A percentile compares a stretch with the other conserved stretches of the same genome.
Conservation (phyloP, 768 basidiomycete species). For the Suillus occidentalis region DNA sequence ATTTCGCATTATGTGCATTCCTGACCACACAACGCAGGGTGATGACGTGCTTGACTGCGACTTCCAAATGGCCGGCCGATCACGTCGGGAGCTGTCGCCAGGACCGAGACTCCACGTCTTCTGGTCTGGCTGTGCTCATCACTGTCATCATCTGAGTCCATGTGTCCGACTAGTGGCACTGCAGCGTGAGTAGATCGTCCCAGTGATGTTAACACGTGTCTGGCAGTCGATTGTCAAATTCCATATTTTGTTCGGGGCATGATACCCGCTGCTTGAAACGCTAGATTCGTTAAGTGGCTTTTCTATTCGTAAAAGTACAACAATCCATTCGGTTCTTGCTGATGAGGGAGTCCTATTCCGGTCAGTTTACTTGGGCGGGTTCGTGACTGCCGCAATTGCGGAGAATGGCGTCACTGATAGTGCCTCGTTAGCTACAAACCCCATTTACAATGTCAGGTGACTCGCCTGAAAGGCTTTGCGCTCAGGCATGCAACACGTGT, state of each 20-base stretch:
- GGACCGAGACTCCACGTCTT: slow-evolving; percentile 39
- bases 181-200: slow-evolving; percentile 1
- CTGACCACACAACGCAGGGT: slow-evolving; percentile 39
- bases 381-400: neutral
- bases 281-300: slow-evolving; percentile 20
- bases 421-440: neutral
- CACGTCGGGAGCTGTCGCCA: slow-evolving; percentile 46
- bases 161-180: slow-evolving; percentile 10
- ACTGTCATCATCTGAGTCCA: slow-evolving; percentile 7
- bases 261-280: slow-evolving; percentile 26
- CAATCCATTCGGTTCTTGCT: neutral
- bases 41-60: slow-evolving; percentile 56
- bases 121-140: slow-evolving; percentile 35
- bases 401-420: neutral
- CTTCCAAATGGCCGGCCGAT: slow-evolving; percentile 46
- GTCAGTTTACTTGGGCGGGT: neutral
- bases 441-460: neutral
- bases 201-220: neutral
- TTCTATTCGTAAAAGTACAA: neutral
- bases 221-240: slow-evolving; percentile 8
- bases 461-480: neutral
- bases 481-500: neutral
- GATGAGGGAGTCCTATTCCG: neutral
- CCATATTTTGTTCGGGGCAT: neutral
- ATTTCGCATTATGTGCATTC: neutral